Evolutionary conservation across 768 basidiomycete genomes (phyloP), one percentile per base, ranked within the genome.

Genomic region (Panellus pusillus): DNA sequence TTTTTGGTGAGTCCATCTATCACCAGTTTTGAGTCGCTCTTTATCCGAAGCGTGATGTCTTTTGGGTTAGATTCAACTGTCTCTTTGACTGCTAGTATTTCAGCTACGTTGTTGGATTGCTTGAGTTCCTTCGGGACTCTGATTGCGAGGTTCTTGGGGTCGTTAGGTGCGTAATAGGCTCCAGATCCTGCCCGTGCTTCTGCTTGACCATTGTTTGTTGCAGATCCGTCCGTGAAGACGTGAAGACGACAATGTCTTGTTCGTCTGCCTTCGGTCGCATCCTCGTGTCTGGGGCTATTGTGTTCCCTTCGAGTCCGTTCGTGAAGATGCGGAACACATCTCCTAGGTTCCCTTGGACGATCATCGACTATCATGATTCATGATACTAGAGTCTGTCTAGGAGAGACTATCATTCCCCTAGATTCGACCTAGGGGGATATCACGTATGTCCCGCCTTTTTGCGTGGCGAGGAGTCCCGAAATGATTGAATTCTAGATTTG

Each of bases 141-240:
- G 3, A 11, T 35, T 3, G 32, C 9, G 3, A 35, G 14, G 32
- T 35, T 35, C 3, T 14, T 35, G 3, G 8, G 11, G 14, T 35
- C 32, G 7, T 35, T 35, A 14, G 9, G 32, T 9, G 11, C 32
- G 32, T 11, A 35, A 7, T 11, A 35, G 3, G 14, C 32, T 35
- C 32, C 32, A 3, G 11, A 11, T 9, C 32, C 32, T 35, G 32
- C 32, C 11, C 32, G 54, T 0, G 64, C 62, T 1, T 67, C 29
- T 0, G 6, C 9, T 19, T 53, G 60, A 0, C 66, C 57, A 12
- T 69, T 66, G 0, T 61, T 52, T 0, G 36, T 11, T 44, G 66
- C 66, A 0, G 63, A 62, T 0, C 67, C 65, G 14, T 67, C 66
- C 0, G 65, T 70, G 31, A 65, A 69, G 1, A 60, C 0, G 65